Conservation (phyloP, 2,329 filamentous ascomycete genomes). For the Aspergillus melleus region DNA sequence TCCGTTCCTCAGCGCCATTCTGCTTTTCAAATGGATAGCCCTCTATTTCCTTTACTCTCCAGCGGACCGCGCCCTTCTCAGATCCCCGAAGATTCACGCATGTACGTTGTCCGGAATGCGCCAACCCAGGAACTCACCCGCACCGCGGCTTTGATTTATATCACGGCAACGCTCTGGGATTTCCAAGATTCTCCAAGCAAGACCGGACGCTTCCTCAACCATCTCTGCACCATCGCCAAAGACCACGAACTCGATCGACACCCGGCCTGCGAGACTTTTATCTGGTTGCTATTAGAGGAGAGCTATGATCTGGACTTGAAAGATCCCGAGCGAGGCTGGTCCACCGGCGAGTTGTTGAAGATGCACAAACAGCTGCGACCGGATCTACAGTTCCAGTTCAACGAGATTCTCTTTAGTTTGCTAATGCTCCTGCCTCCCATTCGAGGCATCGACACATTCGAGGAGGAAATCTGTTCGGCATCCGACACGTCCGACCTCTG, state of each 20-base stretch:
- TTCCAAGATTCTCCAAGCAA: slow-evolving; percentile 31
- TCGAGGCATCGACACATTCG: slow-evolving; percentile 34
- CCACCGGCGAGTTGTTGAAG: slow-evolving; percentile 36
- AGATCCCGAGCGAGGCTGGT: slow-evolving; percentile 39
- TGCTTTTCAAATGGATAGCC: slow-evolving; percentile 39
- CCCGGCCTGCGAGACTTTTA: slow-evolving; percentile 40
- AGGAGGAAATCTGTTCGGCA: slow-evolving; percentile 27
- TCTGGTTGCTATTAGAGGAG: slow-evolving; percentile 43
- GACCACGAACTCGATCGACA: slow-evolving; percentile 35
- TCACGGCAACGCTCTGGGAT: slow-evolving; percentile 39
- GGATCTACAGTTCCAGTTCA: slow-evolving; percentile 41
- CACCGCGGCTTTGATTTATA: slow-evolving; percentile 40
- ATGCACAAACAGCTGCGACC: slow-evolving; percentile 37
- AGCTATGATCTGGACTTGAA: slow-evolving; percentile 35
- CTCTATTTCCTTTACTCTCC: slow-evolving; percentile 42
- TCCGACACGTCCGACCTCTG: neutral
- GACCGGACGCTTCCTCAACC: slow-evolving; percentile 34
- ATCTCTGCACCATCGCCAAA: slow-evolving; percentile 25
- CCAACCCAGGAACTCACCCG: slow-evolving; percentile 38
- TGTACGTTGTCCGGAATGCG: slow-evolving; percentile 36
- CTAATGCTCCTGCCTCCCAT: slow-evolving; percentile 35
- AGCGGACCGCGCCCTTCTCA: slow-evolving; percentile 41
- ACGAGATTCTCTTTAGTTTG: slow-evolving; percentile 40
- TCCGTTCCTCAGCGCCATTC: slow-evolving; percentile 30
- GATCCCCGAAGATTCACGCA: slow-evolving; percentile 36